phyloP scores from a whole-genome alignment of 2,329 filamentous ascomycete species.

The Calycina marina region DNA sequence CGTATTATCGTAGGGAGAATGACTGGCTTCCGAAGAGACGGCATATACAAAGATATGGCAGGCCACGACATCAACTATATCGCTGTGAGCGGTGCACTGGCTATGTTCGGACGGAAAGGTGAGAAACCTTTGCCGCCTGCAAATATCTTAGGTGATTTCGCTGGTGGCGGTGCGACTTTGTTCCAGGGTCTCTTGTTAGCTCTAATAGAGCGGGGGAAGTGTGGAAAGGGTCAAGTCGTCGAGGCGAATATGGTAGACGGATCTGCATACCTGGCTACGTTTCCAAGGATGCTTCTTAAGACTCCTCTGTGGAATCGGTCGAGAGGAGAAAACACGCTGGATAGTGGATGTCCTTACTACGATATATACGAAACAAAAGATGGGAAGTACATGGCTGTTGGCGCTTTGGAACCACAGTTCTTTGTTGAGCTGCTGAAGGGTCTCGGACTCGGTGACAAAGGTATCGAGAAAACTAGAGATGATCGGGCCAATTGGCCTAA shows the following conservation, averaged over 20 bases:
- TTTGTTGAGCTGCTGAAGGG: slow-evolving; percentile 54
- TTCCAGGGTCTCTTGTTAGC: slow-evolving; percentile 75
- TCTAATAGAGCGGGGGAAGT: slow-evolving; percentile 47
- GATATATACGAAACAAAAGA: slow-evolving; percentile 78
- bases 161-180: slow-evolving; percentile 70
- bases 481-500: slow-evolving; percentile 54
- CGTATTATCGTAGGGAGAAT: slow-evolving; percentile 70
- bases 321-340: slow-evolving; percentile 64
- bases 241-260: slow-evolving; percentile 98
- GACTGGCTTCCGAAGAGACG: slow-evolving; percentile 81
- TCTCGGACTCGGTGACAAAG: slow-evolving; percentile 40
- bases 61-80: slow-evolving; percentile 97
- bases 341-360: slow-evolving; percentile 80
- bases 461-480: slow-evolving; percentile 37
- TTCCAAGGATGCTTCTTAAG: slow-evolving; percentile 55
- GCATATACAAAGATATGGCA: slow-evolving; percentile 74
- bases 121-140: slow-evolving; percentile 64
- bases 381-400: slow-evolving; percentile 70
- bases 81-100: slow-evolving; percentile 67
- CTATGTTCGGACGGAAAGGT: slow-evolving; percentile 55
- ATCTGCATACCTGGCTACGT: slow-evolving; percentile 60
- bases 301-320: slow-evolving; percentile 45
- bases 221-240: slow-evolving; percentile 70
- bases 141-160: slow-evolving; percentile 84
- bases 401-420: slow-evolving; percentile 80